These are phyloP conservation scores for Juncus effusus DNA, from an alignment of 176 grass and related monocot species.

Conservation along the genomic window DNA sequence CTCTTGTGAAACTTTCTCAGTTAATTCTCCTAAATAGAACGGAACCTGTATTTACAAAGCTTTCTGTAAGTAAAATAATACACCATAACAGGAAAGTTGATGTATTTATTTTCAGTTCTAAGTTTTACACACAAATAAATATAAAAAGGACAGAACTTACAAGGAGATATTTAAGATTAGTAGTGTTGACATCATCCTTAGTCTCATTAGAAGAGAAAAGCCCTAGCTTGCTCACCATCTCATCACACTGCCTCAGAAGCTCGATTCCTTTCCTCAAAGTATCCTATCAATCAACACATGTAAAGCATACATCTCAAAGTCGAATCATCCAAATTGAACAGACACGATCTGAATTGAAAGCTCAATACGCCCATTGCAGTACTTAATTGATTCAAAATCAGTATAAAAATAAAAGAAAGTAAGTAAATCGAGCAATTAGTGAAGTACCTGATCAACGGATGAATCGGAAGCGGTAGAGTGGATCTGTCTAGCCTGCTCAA, in stretches of 20 bases:
- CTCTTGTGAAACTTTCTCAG: constrained; percentile 56
- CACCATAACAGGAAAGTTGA: no score
- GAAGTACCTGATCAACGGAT: constrained; percentile 54
- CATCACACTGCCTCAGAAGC: constrained; percentile 63
- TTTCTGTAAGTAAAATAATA: not conserved
- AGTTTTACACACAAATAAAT: not conserved
- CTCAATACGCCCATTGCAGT: not conserved
- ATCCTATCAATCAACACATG: constrained; percentile 11
- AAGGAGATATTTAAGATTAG: constrained; percentile 86
- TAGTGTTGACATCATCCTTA: constrained; percentile 88
- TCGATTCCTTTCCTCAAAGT: constrained; percentile 53
- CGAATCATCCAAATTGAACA: not conserved
- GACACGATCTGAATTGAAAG: constrained; percentile 1
- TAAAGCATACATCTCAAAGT: constrained; percentile 1
- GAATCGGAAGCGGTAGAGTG: constrained; percentile 59
- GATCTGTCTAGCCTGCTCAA: constrained; percentile 68
- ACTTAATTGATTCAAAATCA: not conserved
- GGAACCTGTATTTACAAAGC: constrained; percentile 42
- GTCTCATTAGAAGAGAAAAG: constrained; percentile 89
- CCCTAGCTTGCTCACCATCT: constrained; percentile 79
- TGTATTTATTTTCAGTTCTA: not conserved
- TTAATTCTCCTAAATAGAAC: constrained; percentile 75
- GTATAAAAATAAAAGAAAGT: constrained; percentile 1
- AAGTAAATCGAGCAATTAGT: not conserved
- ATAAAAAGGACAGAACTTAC: constrained; percentile 23